These are phyloP conservation scores for Candida caryicola DNA, from an alignment of 805 yeast species.

Conservation along the genomic window DNA sequence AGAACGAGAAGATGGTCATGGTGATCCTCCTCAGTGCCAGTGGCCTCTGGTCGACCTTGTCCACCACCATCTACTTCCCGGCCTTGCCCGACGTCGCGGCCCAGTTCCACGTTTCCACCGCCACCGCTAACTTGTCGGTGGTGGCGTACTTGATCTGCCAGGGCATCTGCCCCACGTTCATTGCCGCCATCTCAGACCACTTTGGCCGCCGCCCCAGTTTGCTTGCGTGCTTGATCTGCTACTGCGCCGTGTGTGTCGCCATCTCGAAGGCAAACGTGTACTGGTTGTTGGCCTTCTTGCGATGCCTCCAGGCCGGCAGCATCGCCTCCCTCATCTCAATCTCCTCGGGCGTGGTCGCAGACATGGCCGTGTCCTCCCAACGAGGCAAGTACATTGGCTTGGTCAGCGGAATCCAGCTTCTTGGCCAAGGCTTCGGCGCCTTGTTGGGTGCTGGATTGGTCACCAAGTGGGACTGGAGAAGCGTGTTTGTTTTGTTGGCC, in stretches of 20 bases:
- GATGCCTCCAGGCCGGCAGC: slow-evolving; percentile 77
- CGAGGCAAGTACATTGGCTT: slow-evolving; percentile 73
- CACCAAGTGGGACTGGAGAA: slow-evolving; percentile 54
- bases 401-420: slow-evolving; percentile 58
- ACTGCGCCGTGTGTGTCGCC: slow-evolving; percentile 61
- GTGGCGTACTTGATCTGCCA: slow-evolving; percentile 76
- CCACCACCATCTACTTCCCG: slow-evolving; percentile 80
- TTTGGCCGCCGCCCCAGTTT: slow-evolving; percentile 72
- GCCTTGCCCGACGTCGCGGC: slow-evolving; percentile 58
- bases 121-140: slow-evolving; percentile 64
- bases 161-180: slow-evolving; percentile 70
- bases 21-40: slow-evolving; percentile 37
- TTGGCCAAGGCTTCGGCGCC: slow-evolving; percentile 80
- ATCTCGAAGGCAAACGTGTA: slow-evolving; percentile 57
- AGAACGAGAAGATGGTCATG: slow-evolving; percentile 39
- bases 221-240: slow-evolving; percentile 51
- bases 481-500: slow-evolving; percentile 73
- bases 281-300: slow-evolving; percentile 59
- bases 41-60: slow-evolving; percentile 67
- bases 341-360: slow-evolving; percentile 70
- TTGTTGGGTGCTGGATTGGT: slow-evolving; percentile 52
- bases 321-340: slow-evolving; percentile 75
- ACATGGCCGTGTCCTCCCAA: slow-evolving; percentile 58
- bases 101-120: slow-evolving; percentile 54
- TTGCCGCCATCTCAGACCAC: slow-evolving; percentile 66